Evolutionary conservation across 805 yeast genomes (phyloP).

Genomic region (Ogataea nakhonphanomensis): DNA sequence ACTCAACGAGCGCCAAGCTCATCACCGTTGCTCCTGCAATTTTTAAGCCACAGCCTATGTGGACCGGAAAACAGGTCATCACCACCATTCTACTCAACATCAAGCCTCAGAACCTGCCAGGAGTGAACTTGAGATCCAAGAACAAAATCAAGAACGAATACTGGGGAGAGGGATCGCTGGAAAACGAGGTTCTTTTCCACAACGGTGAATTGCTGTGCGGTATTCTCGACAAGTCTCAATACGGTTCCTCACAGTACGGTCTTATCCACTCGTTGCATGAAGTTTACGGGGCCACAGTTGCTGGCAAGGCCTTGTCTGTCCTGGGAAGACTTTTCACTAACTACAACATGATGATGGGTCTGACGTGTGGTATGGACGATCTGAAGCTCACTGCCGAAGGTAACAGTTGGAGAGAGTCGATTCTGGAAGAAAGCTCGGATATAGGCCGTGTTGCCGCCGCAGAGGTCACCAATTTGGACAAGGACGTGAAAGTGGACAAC

Average conservation of each 20-base stretch:
- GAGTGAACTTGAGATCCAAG: constrained; percentile 76
- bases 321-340: constrained; percentile 93
- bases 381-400: constrained; percentile 89
- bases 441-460: constrained; percentile 90
- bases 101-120: constrained; percentile 85
- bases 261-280: constrained; percentile 94
- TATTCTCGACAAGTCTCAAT: constrained; percentile 94
- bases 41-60: constrained; percentile 78
- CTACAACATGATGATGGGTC: constrained; percentile 86
- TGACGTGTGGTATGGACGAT: constrained; percentile 99
- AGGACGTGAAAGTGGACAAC: constrained; percentile 45
- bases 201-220: constrained; percentile 90
- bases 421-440: constrained; percentile 71
- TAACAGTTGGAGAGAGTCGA: constrained; percentile 81
- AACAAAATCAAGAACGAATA: constrained; percentile 92
- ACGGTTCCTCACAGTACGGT: constrained; percentile 97
- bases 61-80: constrained; percentile 98
- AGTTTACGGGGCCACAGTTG: constrained; percentile 86
- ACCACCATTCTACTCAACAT: constrained; percentile 88
- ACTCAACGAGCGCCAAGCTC: constrained; percentile 64
- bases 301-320: constrained; percentile 88
- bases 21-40: constrained; percentile 87
- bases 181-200: constrained; percentile 80
- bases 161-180: constrained; percentile 85
- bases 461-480: constrained; percentile 84